These are phyloP conservation scores for Trichoderma lentiforme DNA, from an alignment of 2,329 filamentous ascomycete genomes.

Conservation along the genomic window DNA sequence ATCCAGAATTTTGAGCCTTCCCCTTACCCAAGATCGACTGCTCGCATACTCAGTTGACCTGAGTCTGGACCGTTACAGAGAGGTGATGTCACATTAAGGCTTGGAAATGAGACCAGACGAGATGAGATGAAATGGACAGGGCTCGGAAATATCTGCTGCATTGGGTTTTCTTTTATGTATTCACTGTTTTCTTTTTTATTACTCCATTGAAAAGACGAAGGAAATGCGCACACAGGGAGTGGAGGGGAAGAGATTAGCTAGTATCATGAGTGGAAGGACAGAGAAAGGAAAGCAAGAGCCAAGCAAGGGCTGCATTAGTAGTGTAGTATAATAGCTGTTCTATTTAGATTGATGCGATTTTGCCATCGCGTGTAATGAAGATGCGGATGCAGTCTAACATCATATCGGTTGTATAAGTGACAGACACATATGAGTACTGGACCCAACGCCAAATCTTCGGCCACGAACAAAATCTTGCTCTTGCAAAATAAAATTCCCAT, in stretches of 20 bases:
- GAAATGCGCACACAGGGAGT: not conserved
- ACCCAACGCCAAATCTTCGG: constrained; percentile 16
- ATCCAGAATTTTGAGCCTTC: constrained; percentile 52
- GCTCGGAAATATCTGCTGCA: not conserved
- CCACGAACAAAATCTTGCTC: not conserved
- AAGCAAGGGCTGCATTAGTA: not conserved
- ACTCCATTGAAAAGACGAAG: not conserved
- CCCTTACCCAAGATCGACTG: constrained; percentile 70
- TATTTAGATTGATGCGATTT: not conserved
- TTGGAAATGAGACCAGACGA: not conserved
- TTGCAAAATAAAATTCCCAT: not conserved
- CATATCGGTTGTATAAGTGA: not conserved
- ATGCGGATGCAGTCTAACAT: not conserved
- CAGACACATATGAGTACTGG: not conserved
- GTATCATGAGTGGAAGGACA: not conserved
- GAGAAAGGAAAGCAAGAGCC: not conserved
- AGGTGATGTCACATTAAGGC: constrained; percentile 52
- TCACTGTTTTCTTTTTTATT: not conserved
- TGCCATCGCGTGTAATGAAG: not conserved
- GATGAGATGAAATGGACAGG: not conserved
- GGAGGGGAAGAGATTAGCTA: not conserved
- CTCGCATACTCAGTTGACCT: constrained; percentile 68
- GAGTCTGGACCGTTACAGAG: constrained; percentile 65
- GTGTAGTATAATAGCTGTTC: constrained; percentile 16
- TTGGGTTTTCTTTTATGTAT: not conserved